These are phyloP conservation scores for Ogataea trehalophila DNA, from an alignment of 805 yeast genomes.

Conservation along the genomic window DNA sequence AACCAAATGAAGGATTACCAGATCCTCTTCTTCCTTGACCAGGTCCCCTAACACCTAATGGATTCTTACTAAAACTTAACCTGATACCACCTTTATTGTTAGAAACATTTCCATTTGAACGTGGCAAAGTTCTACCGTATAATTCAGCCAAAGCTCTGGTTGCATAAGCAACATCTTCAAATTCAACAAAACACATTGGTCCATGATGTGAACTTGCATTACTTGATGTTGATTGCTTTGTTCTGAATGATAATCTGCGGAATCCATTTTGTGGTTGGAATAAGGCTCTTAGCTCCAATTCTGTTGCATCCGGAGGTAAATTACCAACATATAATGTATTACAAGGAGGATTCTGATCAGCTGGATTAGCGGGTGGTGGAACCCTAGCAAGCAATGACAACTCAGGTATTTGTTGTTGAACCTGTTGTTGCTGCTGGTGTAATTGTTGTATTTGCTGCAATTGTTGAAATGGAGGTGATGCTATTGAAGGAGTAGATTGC, in stretches of 20 bases:
- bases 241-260: constrained; percentile 86
- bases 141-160: constrained; percentile 90
- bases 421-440: constrained; percentile 20
- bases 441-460: constrained; percentile 14
- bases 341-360: constrained; percentile 98
- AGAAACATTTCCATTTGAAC: constrained; percentile 48
- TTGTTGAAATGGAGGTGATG: constrained; percentile 23
- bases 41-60: constrained; percentile 88
- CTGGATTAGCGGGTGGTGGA: constrained; percentile 94
- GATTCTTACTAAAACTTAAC: constrained; percentile 90
- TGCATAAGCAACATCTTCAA: constrained; percentile 92
- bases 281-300: constrained; percentile 80
- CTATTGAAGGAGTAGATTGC: constrained; percentile 14
- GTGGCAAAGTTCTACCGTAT: constrained; percentile 86
- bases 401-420: constrained; percentile 40
- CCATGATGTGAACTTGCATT: constrained; percentile 58
- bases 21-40: constrained; percentile 29
- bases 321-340: constrained; percentile 96
- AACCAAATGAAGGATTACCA: constrained; percentile 10
- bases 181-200: constrained; percentile 99
- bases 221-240: constrained; percentile 41
- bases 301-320: constrained; percentile 95
- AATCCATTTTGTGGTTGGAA: constrained; percentile 90
- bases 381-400: constrained; percentile 70
- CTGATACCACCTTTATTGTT: constrained; percentile 84